Base-by-base conservation (phyloP, 768 basidiomycete species). In the Boletus huronensis region DNA sequence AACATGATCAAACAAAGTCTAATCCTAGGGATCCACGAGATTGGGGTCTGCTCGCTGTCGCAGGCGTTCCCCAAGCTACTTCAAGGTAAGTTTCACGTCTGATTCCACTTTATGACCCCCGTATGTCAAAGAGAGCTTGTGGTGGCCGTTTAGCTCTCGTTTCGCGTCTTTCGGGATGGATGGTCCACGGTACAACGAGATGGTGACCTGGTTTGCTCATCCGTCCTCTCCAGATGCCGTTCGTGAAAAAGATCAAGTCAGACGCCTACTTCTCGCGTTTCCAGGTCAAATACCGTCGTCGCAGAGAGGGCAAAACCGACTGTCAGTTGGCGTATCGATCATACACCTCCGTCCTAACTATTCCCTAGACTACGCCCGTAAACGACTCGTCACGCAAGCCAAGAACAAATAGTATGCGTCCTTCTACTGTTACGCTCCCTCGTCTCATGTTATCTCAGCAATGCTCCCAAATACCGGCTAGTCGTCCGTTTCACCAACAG, bases 401-500 rank as follows among this genome's bases (percentile, higher is more conserved):
- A 99, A 99, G 83, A 98, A 98, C 86, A 98, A 98, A 81, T 98
- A 97, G 88, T 89, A 70, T 32, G 84, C 74, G 10, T 53, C 17
- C 38, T 21, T 32, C 50, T 21, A 39, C 26, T 23, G 19, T 41
- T 19, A 10, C 29, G 19, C 9, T 40, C 2, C 26, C 52, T 43
- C 23, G 5, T 40, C 62, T 72, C 43, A 59, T 50, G 1, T 2
- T 5, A 25, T 34, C 29, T 5, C 39, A 90, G 88, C 79, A 96
- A 96, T 66, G 92, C 93, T 36, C 94, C 95, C 52, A 97, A 98
- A 78, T 97, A 97, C 78, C 93, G 95, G 64, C 87, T 98, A 48
- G 97, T 98, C 59, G 97, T 99, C 71, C 93, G 97, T 64, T 94
- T 98, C 85, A 96, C 95, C 65, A 98, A 99, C 85, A 90, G 82